These are phyloP conservation scores for Crithidia thermophila DNA, from an alignment of 208 protist genomes.

Conservation along the genomic window DNA sequence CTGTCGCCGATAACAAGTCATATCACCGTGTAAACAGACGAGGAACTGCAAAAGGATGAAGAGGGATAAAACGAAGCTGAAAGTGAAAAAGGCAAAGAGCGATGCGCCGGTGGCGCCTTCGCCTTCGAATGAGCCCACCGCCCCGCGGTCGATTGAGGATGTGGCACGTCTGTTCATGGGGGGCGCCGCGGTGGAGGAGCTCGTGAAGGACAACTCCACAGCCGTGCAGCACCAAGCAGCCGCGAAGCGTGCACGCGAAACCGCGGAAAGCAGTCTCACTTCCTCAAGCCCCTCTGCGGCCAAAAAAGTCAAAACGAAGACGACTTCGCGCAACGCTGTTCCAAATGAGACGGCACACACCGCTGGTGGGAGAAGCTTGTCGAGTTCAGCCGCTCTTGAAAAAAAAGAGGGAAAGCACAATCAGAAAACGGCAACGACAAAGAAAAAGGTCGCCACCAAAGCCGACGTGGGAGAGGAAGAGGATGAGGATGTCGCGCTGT, in stretches of 20 bases:
- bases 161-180: constrained; percentile 33
- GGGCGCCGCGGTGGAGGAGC: not conserved
- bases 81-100: no score
- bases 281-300: no score
- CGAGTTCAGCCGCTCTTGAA: no score
- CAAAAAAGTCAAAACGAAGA: not conserved
- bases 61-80: no score
- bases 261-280: no score
- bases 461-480: not conserved
- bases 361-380: no score
- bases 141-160: constrained; percentile 24
- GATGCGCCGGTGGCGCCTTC: not conserved
- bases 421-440: not conserved
- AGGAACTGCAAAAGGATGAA: no score
- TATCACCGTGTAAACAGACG: no score
- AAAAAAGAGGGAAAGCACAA: no score
- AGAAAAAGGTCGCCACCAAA: not conserved
- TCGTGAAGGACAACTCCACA: constrained; percentile 3
- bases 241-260: not conserved
- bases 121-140: not conserved
- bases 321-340: not conserved
- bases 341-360: no score
- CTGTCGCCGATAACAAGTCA: no score
- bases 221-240: not conserved
- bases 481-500: constrained; percentile 52